phyloP scores from a whole-genome alignment of 164 flowering plant species.

The Kingdonia uniflora region DNA sequence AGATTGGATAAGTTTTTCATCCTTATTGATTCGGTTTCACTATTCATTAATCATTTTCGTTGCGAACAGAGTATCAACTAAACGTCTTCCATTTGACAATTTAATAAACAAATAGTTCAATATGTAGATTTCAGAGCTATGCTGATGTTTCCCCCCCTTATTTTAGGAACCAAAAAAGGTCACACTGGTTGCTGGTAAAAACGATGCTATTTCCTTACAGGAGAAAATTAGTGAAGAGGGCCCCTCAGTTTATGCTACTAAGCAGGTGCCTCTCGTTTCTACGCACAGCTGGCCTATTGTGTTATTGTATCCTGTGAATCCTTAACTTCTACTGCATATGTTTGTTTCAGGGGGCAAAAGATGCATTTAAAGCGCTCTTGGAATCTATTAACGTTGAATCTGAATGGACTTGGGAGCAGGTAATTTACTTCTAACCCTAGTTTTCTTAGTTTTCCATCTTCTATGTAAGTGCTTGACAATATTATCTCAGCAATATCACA shows the following conservation, averaged over 20 bases:
- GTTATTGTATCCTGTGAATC: not conserved
- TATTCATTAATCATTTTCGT: no score
- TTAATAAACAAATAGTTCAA: no score
- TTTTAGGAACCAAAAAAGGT: slow-evolving; percentile 77
- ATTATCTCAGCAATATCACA: slow-evolving; percentile 16
- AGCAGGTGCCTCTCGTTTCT: slow-evolving; percentile 40
- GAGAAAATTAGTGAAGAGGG: slow-evolving; percentile 77
- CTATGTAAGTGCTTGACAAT: slow-evolving; percentile 2
- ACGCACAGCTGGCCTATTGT: not conserved
- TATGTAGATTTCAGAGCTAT: not conserved
- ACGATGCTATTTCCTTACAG: slow-evolving; percentile 42
- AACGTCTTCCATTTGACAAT: no score
- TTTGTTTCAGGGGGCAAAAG: slow-evolving; percentile 73
- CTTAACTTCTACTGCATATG: not conserved
- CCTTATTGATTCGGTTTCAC: no score
- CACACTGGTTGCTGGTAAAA: slow-evolving; percentile 58
- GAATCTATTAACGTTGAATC: slow-evolving; percentile 87
- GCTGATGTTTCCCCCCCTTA: no score
- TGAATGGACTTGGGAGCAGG: slow-evolving; percentile 99
- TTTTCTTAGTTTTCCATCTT: not conserved
- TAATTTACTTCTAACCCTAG: slow-evolving; percentile 9
- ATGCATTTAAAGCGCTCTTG: slow-evolving; percentile 82
- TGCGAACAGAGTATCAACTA: no score
- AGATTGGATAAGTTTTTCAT: no score
- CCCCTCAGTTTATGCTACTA: slow-evolving; percentile 64